Conservation (phyloP, 768 basidiomycete genomes). For the Suillus subluteus region DNA sequence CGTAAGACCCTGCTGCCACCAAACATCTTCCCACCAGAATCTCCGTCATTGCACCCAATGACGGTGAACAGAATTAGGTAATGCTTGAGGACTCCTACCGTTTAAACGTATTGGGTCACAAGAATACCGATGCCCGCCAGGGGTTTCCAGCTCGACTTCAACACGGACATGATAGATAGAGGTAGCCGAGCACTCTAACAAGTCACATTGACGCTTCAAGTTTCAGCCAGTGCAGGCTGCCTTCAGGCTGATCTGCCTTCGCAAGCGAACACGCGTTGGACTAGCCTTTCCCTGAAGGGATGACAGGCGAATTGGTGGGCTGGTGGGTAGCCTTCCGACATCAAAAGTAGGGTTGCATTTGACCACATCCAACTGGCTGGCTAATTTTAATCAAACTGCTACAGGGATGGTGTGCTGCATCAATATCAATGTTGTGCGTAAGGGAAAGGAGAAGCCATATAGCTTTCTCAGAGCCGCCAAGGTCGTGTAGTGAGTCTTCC, state of each 20-base stretch:
- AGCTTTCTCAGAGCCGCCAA: neutral
- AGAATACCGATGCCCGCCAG: neutral
- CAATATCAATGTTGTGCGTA: neutral
- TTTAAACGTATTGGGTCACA: neutral
- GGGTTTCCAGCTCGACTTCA: neutral
- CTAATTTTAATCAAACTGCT: neutral
- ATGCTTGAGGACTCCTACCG: neutral
- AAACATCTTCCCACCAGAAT: constrained; percentile 28
- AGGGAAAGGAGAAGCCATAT: neutral
- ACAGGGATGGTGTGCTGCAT: neutral
- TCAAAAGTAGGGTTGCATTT: neutral
- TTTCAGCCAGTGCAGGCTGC: neutral
- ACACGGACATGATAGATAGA: neutral
- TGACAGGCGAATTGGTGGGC: neutral
- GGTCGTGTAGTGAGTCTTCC: neutral
- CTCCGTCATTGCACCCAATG: constrained; percentile 2
- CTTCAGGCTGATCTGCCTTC: neutral
- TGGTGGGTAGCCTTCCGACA: neutral
- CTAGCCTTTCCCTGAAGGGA: neutral
- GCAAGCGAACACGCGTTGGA: neutral
- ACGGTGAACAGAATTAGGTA: neutral
- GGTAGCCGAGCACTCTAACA: neutral
- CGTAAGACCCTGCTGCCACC: constrained; percentile 8
- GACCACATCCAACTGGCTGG: neutral
- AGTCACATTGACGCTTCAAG: neutral